Conservation (phyloP, 169 alveolate genomes). For the Plasmodium ovale region DNA sequence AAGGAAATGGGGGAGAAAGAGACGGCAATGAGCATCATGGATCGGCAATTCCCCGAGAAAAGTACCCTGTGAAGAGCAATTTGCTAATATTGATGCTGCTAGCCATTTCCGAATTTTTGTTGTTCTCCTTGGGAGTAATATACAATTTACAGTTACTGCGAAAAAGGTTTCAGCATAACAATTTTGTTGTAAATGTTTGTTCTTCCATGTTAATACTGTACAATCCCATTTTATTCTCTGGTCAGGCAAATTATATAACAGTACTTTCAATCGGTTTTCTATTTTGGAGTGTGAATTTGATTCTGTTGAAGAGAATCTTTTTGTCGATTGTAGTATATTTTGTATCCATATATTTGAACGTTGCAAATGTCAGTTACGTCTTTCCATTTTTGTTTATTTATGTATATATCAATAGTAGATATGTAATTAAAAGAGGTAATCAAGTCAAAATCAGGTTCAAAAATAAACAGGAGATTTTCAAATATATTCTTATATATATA, state of each 20-base stretch:
- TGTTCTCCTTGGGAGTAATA: slow-evolving; percentile 59
- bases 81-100: background rate
- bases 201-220: slow-evolving; percentile 57
- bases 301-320: slow-evolving; percentile 36
- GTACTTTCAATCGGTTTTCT: slow-evolving; percentile 51
- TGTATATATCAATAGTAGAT: slow-evolving; percentile 57
- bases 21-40: background rate
- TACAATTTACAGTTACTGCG: slow-evolving; percentile 43
- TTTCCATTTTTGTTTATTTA: slow-evolving; percentile 55
- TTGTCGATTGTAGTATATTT: slow-evolving; percentile 26
- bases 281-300: slow-evolving; percentile 59
- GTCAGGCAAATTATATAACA: slow-evolving; percentile 36
- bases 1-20: background rate
- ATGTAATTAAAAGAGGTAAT: slow-evolving; percentile 49
- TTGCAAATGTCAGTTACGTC: slow-evolving; percentile 15
- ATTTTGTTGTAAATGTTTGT: slow-evolving; percentile 27
- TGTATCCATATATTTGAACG: slow-evolving; percentile 38
- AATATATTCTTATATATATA: slow-evolving; percentile 18
- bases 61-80: background rate
- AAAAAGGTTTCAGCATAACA: slow-evolving; percentile 20
- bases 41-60: background rate
- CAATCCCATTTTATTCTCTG: slow-evolving; percentile 50
- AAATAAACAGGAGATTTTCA: slow-evolving; percentile 26
- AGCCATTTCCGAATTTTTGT: slow-evolving; percentile 40
- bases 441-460: slow-evolving; percentile 16